A percentile compares a stretch with the other conserved stretches of the same genome.
phyloP scores from a whole-genome alignment of 116 monocot genomes.

The Dioscorea cayenensis region DNA sequence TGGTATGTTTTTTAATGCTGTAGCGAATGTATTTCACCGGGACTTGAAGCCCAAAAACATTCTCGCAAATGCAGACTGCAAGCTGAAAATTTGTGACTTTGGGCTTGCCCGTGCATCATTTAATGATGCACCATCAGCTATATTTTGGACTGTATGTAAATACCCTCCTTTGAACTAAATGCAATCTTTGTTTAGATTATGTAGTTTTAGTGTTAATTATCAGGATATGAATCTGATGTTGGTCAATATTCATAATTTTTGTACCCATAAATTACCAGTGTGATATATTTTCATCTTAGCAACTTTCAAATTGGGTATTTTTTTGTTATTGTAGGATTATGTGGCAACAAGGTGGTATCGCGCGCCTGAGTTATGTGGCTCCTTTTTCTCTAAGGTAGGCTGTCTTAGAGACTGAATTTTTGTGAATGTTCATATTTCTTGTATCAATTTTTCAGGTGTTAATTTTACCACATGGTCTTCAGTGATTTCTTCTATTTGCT shows the following conservation, averaged over 20 bases:
- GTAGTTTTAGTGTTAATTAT: not conserved
- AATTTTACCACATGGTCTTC: too few relatives aligned
- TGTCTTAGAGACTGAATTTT: not conserved
- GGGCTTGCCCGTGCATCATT: conserved; percentile 39
- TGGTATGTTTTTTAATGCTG: conserved; percentile 5
- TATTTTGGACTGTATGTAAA: conserved; percentile 41
- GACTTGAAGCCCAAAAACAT: conserved; percentile 69
- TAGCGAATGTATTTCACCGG: conserved; percentile 73
- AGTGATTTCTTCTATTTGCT: too few relatives aligned
- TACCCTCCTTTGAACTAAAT: not conserved
- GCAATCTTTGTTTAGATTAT: not conserved
- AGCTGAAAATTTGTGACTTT: conserved; percentile 49
- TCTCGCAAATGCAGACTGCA: conserved; percentile 60
- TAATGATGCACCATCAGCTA: conserved; percentile 42
- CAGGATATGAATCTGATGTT: not conserved
- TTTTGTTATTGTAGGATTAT: conserved; percentile 42
- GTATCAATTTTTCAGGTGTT: too few relatives aligned
- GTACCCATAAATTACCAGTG: not conserved
- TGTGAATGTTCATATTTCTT: too few relatives aligned
- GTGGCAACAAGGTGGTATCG: conserved; percentile 74
- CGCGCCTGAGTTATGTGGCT: conserved; percentile 71
- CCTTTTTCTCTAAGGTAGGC: conserved; percentile 61
- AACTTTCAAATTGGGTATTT: not conserved
- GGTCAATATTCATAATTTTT: not conserved
- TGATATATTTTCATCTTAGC: not conserved